Evolutionary conservation across 805 yeast genomes (phyloP), one percentile per base, ranked within the genome.

Genomic region (Hanseniaspora singularis): DNA sequence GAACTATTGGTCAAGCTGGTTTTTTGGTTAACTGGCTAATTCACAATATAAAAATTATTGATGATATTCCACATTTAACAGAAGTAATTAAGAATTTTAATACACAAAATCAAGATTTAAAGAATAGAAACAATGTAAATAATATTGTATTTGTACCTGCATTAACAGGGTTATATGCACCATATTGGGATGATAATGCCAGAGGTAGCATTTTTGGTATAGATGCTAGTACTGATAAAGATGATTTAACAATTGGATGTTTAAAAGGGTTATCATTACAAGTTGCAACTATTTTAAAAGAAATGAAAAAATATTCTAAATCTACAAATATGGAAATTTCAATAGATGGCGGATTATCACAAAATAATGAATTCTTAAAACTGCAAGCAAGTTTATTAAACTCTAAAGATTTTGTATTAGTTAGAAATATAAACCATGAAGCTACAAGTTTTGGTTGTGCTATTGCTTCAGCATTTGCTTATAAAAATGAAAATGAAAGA

Each of bases 391-490:
- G 88, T 61, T 79, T 88, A 51, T 70, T 86, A 54, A 12, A 18
- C 16, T 96, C 96, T 3, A 89, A 92, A 1, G 77, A 87, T 64
- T 83, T 80, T 32, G 76, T 79, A 23, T 89, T 88, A 36, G 74
- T 76, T 54, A 72, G 96, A 56, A 87, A 96, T 1, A 73, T 76
- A 27, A 82, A 80, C 61, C 69, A 85, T 30, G 97, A 88, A 64
- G 86, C 95, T 60, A 88, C 96, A 4, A 96, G 96, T 0, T 71
- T 88, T 52, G 97, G 97, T 24, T 95, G 95, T 7, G 96, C 96
- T 4, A 82, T 89, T 54, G 96, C 96, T 24, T 95, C 97, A 2
- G 95, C 96, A 11, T 67, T 87, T 56, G 76, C 69, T 6, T 56
- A 57, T 44, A 56, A 64, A 48, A 67, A 74, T 14, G 66, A 76